Evolutionary conservation across 257 asterid genomes (phyloP).

Genomic region (Fraxinus excelsior): DNA sequence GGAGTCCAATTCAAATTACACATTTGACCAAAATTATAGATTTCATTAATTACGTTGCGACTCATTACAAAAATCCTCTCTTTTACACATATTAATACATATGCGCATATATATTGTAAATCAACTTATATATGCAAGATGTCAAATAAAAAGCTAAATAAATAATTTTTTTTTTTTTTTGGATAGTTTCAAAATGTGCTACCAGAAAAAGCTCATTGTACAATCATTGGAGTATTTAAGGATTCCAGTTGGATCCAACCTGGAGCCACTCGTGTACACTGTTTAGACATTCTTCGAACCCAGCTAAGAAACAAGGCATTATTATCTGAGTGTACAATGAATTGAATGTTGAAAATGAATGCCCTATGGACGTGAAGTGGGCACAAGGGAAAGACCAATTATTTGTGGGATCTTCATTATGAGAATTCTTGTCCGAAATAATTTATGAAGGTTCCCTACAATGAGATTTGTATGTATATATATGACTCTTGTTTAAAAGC

Average conservation of each 20-base stretch:
- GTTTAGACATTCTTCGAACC: not conserved
- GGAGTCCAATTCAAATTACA: too few species aligned
- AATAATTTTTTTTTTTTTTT: too few species aligned
- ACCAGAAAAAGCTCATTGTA: not conserved
- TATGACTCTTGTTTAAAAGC: not conserved
- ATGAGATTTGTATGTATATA: not conserved
- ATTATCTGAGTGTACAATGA: not conserved
- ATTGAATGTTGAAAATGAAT: not conserved
- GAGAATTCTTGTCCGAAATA: not conserved
- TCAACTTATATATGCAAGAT: not conserved
- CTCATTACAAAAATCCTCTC: too few species aligned
- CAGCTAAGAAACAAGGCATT: not conserved
- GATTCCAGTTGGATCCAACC: not conserved
- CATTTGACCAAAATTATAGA: too few species aligned
- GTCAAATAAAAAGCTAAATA: too few species aligned
- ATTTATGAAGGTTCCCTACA: not conserved
- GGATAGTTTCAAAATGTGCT: not conserved
- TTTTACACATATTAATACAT: too few species aligned
- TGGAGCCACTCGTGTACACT: constrained; percentile 6
- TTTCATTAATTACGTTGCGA: too few species aligned
- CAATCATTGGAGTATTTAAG: not conserved
- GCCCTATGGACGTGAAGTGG: not conserved
- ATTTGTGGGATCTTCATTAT: not conserved
- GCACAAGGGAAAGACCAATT: not conserved
- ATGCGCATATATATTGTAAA: too few species aligned